phyloP scores from a whole-genome alignment of 495 filamentous ascomycete species.

The Penicilliopsis zonata region DNA sequence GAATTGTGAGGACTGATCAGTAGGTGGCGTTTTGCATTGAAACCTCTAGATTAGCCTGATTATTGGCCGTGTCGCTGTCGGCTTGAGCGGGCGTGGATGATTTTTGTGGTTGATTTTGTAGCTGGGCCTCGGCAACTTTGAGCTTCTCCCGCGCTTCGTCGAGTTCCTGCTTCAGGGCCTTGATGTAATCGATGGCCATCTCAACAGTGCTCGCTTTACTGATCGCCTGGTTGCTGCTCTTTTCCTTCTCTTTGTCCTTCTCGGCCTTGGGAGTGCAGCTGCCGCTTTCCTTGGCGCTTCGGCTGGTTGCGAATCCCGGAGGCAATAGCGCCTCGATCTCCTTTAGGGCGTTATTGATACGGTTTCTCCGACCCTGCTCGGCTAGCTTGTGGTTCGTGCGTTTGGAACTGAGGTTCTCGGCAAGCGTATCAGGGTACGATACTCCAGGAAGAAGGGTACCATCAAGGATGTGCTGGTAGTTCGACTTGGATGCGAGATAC shows the following conservation, averaged over 20 bases:
- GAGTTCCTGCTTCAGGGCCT: slow-evolving; percentile 62
- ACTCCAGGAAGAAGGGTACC: slow-evolving; percentile 84
- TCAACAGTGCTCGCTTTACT: slow-evolving; percentile 97
- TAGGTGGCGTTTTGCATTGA: no score
- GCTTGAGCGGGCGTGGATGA: neutral
- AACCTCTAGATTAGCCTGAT: no score
- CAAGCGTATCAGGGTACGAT: slow-evolving; percentile 79
- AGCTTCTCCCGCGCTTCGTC: slow-evolving; percentile 53
- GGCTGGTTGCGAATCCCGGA: slow-evolving; percentile 25
- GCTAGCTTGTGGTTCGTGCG: slow-evolving; percentile 96
- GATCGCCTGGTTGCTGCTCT: slow-evolving; percentile 42
- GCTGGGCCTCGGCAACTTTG: slow-evolving; percentile 48
- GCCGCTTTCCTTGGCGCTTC: slow-evolving; percentile 21
- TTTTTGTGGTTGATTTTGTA: no score
- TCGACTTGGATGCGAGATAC: slow-evolving; percentile 84
- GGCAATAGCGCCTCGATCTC: slow-evolving; percentile 84
- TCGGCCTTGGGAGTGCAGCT: slow-evolving; percentile 16
- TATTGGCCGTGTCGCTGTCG: no score
- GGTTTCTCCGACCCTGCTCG: slow-evolving; percentile 87
- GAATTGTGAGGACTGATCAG: no score
- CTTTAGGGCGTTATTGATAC: slow-evolving; percentile 87
- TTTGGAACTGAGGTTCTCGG: slow-evolving; percentile 89
- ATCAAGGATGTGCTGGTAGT: slow-evolving; percentile 95
- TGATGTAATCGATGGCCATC: slow-evolving; percentile 92
- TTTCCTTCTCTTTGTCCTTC: slow-evolving; percentile 27